These are phyloP conservation scores for Omphalotus guepiniiformis DNA, from an alignment of 768 basidiomycete species.

Conservation along the genomic window DNA sequence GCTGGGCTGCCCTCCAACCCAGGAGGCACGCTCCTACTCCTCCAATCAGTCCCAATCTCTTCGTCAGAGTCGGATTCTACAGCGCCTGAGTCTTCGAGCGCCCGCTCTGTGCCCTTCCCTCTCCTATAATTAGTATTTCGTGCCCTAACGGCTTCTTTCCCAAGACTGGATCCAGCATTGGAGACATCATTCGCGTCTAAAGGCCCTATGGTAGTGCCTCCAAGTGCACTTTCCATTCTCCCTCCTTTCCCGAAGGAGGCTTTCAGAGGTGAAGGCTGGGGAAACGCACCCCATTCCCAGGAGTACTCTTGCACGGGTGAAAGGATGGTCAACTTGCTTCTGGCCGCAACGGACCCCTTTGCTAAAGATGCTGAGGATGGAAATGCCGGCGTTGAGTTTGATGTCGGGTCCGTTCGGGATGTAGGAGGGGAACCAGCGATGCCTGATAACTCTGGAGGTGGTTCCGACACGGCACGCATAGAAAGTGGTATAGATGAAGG, in stretches of 20 bases:
- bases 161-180: neutral
- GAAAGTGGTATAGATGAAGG: constrained; percentile 27
- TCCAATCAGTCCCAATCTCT: constrained; percentile 24
- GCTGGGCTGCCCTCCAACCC: constrained; percentile 41
- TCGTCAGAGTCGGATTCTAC: constrained; percentile 25
- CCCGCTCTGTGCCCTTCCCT: constrained; percentile 22
- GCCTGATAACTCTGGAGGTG: constrained; percentile 46
- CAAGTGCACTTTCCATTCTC: constrained; percentile 26
- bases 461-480: constrained; percentile 57
- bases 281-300: constrained; percentile 94
- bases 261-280: constrained; percentile 68
- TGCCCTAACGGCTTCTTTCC: neutral
- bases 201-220: neutral
- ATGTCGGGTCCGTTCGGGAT: no score
- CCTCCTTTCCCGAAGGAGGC: constrained; percentile 46
- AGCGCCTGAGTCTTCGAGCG: constrained; percentile 10
- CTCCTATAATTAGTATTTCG: constrained; percentile 13
- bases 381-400: neutral
- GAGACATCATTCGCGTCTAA: neutral
- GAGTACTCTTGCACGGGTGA: constrained; percentile 63
- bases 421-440: neutral
- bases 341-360: neutral
- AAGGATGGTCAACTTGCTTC: constrained; percentile 4
- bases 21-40: constrained; percentile 58
- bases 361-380: neutral